Evolutionary conservation across 108 stramenopile species (phyloP).

Genomic region (Nitzschia sp.): DNA sequence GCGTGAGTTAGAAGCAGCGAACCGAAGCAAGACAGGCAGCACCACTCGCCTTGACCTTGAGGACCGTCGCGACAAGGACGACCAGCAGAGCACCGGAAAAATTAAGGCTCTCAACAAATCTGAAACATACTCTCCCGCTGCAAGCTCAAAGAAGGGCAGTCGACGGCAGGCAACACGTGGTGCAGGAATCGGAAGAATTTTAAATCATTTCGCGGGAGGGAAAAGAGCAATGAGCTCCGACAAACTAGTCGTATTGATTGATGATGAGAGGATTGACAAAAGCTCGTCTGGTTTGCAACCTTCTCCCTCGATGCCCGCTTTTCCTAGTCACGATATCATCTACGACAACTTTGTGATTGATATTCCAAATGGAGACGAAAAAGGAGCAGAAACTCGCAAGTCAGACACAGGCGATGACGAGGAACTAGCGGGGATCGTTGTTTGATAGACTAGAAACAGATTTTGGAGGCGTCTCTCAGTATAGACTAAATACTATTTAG

Average conservation of each 20-base stretch:
- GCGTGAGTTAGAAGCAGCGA: slow-evolving; percentile 39
- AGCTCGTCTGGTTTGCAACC: not conserved
- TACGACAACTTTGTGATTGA: slow-evolving; percentile 1
- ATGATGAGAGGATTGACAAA: not conserved
- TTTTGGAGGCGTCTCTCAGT: no score
- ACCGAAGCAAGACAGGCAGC: not conserved
- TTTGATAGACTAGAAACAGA: no score
- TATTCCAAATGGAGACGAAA: not conserved
- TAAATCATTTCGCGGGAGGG: not conserved
- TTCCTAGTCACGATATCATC: not conserved
- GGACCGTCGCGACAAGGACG: not conserved
- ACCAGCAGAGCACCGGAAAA: not conserved
- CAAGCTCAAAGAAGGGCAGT: not conserved
- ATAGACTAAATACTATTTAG: no score
- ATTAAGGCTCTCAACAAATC: not conserved
- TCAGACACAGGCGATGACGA: not conserved
- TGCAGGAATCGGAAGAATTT: slow-evolving; percentile 2
- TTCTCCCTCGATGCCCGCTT: slow-evolving; percentile 1
- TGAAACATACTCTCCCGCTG: not conserved
- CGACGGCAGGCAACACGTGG: not conserved
- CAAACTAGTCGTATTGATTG: not conserved
- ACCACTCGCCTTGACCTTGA: not conserved
- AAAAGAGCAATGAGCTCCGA: not conserved
- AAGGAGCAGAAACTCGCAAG: not conserved
- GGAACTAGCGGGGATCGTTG: not conserved